Conservation (phyloP, 768 basidiomycete genomes). For the Lactifluus volemus region DNA sequence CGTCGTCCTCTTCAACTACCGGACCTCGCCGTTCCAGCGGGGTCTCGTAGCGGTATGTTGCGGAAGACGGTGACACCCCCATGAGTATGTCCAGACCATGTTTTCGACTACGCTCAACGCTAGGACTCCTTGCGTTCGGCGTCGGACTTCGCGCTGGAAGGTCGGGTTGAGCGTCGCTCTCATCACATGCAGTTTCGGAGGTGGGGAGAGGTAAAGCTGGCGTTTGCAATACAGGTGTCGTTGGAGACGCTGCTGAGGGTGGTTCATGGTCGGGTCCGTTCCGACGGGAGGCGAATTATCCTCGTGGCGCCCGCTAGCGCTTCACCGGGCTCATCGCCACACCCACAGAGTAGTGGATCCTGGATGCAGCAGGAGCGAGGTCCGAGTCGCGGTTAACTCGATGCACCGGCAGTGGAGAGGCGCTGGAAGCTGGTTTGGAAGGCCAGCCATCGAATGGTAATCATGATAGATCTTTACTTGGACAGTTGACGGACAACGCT, state of each 20-base stretch:
- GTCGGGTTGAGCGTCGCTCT: not conserved
- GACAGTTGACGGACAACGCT: too few species aligned
- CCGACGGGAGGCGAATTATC: too few species aligned
- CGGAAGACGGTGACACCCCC: not conserved
- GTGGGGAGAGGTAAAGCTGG: slow-evolving; percentile 10
- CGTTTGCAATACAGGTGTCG: slow-evolving; percentile 16
- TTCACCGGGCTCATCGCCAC: too few species aligned
- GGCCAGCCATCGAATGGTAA: too few species aligned
- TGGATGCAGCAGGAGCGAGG: too few species aligned
- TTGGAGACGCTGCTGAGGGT: slow-evolving; percentile 20
- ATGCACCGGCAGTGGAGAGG: too few species aligned
- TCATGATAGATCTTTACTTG: too few species aligned
- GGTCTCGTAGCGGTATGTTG: slow-evolving; percentile 15
- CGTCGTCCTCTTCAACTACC: slow-evolving; percentile 20
- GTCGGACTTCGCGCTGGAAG: slow-evolving; percentile 11
- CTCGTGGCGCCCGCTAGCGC: too few species aligned
- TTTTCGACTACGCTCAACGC: slow-evolving; percentile 19
- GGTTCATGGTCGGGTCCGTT: slow-evolving; percentile 23
- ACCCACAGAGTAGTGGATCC: too few species aligned
- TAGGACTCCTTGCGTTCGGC: slow-evolving; percentile 16
- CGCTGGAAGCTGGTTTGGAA: too few species aligned
- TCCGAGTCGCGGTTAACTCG: too few species aligned
- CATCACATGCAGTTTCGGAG: slow-evolving; percentile 13
- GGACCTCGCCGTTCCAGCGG: slow-evolving; percentile 15
- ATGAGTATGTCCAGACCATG: slow-evolving; percentile 17